A percentile compares a stretch with the other conserved stretches of the same genome.
Evolutionary conservation across 2,329 filamentous ascomycete species (phyloP).

Genomic region (Venturia carpophila): DNA sequence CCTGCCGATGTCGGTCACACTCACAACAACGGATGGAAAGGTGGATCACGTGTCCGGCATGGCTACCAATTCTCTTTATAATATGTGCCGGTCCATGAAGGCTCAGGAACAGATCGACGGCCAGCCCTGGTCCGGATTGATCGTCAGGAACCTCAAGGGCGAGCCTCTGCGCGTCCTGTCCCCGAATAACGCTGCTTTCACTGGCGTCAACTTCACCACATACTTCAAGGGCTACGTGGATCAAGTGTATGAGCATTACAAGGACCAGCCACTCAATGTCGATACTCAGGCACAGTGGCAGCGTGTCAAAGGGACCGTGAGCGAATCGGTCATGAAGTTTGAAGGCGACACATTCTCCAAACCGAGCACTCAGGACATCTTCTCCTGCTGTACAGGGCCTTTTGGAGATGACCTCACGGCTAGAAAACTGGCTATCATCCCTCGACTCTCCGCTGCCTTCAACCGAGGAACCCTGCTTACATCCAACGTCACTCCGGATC

Average conservation of each 20-base stretch:
- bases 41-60: constrained; percentile 49
- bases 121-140: constrained; percentile 53
- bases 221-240: constrained; percentile 49
- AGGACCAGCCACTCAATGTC: constrained; percentile 16
- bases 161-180: constrained; percentile 37
- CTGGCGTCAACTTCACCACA: constrained; percentile 39
- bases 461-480: constrained; percentile 62
- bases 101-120: constrained; percentile 49
- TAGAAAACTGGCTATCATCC: constrained; percentile 52
- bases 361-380: constrained; percentile 56
- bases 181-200: constrained; percentile 40
- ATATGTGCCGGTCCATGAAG: constrained; percentile 19
- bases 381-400: constrained; percentile 57
- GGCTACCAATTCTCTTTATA: constrained; percentile 44
- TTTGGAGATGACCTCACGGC: constrained; percentile 41
- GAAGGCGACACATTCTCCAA: constrained; percentile 44
- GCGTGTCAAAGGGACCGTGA: constrained; percentile 45
- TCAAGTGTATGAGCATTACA: constrained; percentile 45
- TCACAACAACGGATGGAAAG: constrained; percentile 32
- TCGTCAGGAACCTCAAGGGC: constrained; percentile 33
- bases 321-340: constrained; percentile 38
- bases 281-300: constrained; percentile 58
- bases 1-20: constrained; percentile 40
- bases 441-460: constrained; percentile 64
- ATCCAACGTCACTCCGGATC: constrained; percentile 32